Base-by-base conservation (phyloP, 1,284 basidiomycete species). In the Vanrija humicola region DNA sequence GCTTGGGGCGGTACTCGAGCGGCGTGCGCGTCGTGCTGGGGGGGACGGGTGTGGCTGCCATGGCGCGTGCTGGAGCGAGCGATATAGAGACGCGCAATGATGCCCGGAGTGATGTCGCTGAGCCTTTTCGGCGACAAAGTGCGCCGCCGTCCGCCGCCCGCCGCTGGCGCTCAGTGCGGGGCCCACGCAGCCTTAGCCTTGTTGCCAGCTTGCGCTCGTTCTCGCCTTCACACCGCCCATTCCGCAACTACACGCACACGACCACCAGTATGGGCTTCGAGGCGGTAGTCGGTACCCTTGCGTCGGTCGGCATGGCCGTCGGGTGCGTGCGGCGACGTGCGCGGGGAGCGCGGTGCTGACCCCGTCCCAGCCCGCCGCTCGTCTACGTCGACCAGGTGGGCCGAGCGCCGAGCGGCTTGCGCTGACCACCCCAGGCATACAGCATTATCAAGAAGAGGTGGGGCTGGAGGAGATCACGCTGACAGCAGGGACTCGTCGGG, bases 371-470 rank as follows among this genome's bases (percentile, higher is more conserved):
- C 21, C 78, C 79, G 9, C 78, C 79, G 5, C 61, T 79, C 21
- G 73, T 79, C 14, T 79, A 79, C 55, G 68, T 66, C 8, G 78
- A 79, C 56, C 78, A 79, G 62, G 70, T 73, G 46, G 48, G 70
- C 43, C 59, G 12, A 28, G 15, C n/a, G 12, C 43, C 7, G 28
- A 4, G 6, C 6, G 10, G 28, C 28, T 1, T 28, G 19, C 23
- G 34, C 10, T 29, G 6, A 43, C 46, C 49, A 49, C 40, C 0
- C 5, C 39, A 77, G 67, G 78, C 79, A 1, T 64, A 74, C 14
- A 81, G 80, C 28, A 82, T 82, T 50, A 68, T 75, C 18, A 72
- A 72, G 48, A 77, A 78, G 56, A 71, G 75, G 66, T 76, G 58
- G 59, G 76, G 50, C 3, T 51, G 10, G 15, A 23, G 9, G 7